Evolutionary conservation across 2,329 filamentous ascomycete genomes (phyloP).

Genomic region (Fusarium concolor): DNA sequence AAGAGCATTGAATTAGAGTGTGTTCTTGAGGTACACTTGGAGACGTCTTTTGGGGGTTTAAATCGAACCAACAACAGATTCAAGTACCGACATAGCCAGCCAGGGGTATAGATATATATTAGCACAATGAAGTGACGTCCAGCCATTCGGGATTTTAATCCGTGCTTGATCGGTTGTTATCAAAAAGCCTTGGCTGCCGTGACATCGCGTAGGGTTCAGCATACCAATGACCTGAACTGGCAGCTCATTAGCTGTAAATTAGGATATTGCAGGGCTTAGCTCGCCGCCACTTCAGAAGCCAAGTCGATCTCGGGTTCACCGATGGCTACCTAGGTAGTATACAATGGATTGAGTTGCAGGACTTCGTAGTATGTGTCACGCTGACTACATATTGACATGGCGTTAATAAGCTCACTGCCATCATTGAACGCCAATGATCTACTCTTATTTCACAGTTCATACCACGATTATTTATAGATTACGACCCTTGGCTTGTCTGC

Average conservation of each 20-base stretch:
- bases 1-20: neutral
- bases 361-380: neutral
- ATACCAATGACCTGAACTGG: slow-evolving; percentile 3
- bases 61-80: neutral
- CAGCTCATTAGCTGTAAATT: neutral
- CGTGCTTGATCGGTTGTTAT: neutral
- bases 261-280: neutral
- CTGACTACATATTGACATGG: neutral
- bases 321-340: neutral
- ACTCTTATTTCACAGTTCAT: too few relatives aligned
- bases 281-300: neutral
- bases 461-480: too few relatives aligned
- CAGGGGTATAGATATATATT: too few relatives aligned
- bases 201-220: neutral
- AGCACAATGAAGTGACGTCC: too few relatives aligned
- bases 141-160: neutral
- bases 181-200: neutral
- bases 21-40: neutral
- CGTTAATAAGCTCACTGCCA: slow-evolving; percentile 9
- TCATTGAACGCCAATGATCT: neutral
- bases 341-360: neutral
- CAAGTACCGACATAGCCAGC: neutral
- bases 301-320: slow-evolving; percentile 23
- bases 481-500: neutral
- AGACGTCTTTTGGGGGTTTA: neutral